phyloP scores from a whole-genome alignment of 2,329 filamentous ascomycete species.

The Metarhizium guizhouense region DNA sequence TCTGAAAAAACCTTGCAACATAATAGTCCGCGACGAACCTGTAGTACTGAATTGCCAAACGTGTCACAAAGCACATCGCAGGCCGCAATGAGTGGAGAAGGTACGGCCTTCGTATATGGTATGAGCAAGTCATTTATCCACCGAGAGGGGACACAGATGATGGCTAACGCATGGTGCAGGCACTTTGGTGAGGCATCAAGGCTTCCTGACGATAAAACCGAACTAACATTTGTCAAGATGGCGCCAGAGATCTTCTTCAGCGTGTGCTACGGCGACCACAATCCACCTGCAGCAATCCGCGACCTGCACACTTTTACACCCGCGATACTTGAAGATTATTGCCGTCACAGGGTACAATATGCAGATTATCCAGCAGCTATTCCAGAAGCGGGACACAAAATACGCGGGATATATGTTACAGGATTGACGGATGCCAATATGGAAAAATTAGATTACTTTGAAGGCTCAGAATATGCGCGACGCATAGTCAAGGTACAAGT shows the following conservation, averaged over 20 bases:
- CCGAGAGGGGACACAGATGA: neutral
- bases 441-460: conserved; percentile 68
- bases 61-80: neutral
- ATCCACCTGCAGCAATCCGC: conserved; percentile 37
- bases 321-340: conserved; percentile 66
- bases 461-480: conserved; percentile 65
- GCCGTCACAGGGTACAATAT: conserved; percentile 56
- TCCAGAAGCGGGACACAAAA: conserved; percentile 42
- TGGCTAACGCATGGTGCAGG: conserved; percentile 13
- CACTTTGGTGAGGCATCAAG: conserved; percentile 22
- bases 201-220: neutral
- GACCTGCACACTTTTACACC: conserved; percentile 57
- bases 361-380: conserved; percentile 80
- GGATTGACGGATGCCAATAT: conserved; percentile 75
- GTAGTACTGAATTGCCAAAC: too few relatives aligned
- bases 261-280: conserved; percentile 60
- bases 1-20: neutral
- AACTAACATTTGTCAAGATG: conserved; percentile 45
- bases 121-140: conserved; percentile 8
- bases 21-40: neutral
- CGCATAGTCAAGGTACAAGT: conserved; percentile 45
- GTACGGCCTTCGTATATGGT: conserved; percentile 52
- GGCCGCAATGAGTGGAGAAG: conserved; percentile 30
- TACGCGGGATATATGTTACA: conserved; percentile 67
- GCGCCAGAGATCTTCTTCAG: conserved; percentile 78